These are phyloP conservation scores for Protomyces macrosporus DNA, from an alignment of 1,139 yeast species.

Conservation along the genomic window DNA sequence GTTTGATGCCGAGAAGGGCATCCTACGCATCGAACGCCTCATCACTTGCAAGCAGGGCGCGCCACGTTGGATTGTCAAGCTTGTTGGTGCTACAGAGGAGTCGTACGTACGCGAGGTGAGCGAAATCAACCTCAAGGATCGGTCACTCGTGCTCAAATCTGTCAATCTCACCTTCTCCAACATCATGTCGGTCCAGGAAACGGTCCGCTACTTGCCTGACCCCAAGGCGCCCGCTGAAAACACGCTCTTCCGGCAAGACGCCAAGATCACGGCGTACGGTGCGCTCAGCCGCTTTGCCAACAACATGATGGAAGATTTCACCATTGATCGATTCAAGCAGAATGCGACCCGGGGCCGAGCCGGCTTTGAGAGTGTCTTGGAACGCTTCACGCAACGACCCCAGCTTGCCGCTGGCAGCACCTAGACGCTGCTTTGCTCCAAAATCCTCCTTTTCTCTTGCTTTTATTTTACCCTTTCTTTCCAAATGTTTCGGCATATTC, in stretches of 20 bases:
- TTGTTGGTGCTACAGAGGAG: constrained; percentile 68
- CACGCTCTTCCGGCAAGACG: constrained; percentile 73
- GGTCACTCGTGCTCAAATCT: constrained; percentile 71
- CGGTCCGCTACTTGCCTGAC: constrained; percentile 74
- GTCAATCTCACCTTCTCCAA: constrained; percentile 79
- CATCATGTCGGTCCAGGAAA: constrained; percentile 73
- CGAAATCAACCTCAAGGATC: constrained; percentile 63
- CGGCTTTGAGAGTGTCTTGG: constrained; percentile 78
- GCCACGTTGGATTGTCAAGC: constrained; percentile 69
- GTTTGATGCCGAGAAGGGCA: constrained; percentile 51
- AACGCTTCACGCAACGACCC: constrained; percentile 3
- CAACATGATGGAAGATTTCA: constrained; percentile 79
- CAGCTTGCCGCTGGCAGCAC: neutral
- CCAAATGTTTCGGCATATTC: too few species aligned
- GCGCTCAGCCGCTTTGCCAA: constrained; percentile 64
- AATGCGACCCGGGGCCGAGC: constrained; percentile 75
- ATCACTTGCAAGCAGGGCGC: constrained; percentile 85
- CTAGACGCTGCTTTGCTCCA: neutral
- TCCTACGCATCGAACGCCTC: constrained; percentile 73
- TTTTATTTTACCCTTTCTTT: too few species aligned
- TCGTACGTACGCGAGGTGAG: constrained; percentile 87
- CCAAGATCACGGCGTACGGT: constrained; percentile 83
- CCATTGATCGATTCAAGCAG: constrained; percentile 78
- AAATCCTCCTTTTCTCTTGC: too few species aligned
- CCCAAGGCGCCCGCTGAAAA: constrained; percentile 45